Evolutionary conservation across 164 flowering plant species (phyloP).

Genomic region (Vitis vinifera): DNA sequence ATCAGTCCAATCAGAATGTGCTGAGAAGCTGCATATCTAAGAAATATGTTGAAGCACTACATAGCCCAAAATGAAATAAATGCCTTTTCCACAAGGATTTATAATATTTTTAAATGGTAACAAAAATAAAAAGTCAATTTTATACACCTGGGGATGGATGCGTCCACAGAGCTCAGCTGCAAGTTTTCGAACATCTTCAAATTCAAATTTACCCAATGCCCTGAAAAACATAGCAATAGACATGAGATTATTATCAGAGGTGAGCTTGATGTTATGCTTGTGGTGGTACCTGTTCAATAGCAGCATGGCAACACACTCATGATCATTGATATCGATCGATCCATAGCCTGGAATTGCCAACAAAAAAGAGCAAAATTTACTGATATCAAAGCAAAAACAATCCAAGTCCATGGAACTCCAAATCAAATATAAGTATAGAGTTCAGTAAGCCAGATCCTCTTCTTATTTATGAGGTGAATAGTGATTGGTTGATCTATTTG

Average conservation of each 20-base stretch:
- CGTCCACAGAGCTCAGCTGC: constrained; percentile 94
- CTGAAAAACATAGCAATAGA: constrained; percentile 26
- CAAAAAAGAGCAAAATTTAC: too few relatives aligned
- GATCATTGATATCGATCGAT: constrained; percentile 14
- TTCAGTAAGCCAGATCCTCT: too few relatives aligned
- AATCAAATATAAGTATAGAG: too few relatives aligned
- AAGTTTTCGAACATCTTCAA: constrained; percentile 86
- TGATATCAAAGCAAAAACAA: neutral
- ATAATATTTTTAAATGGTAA: neutral
- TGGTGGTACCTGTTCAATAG: constrained; percentile 58
- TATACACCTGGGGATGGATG: constrained; percentile 66
- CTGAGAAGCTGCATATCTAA: too few relatives aligned
- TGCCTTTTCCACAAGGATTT: neutral
- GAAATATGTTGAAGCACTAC: too few relatives aligned
- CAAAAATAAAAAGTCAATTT: neutral
- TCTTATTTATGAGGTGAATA: too few relatives aligned
- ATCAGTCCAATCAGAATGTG: too few relatives aligned
- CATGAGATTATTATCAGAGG: constrained; percentile 9
- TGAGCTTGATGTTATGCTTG: constrained; percentile 10
- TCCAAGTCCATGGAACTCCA: neutral
- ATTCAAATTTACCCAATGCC: constrained; percentile 60
- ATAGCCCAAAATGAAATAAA: too few relatives aligned
- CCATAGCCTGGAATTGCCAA: constrained; percentile 26
- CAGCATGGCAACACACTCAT: constrained; percentile 43
- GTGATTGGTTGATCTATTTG: too few relatives aligned